A percentile compares a stretch with the other conserved stretches of the same genome.
phyloP scores from a whole-genome alignment of 305 asterid genomes.

The Fraxinus latifolia region DNA sequence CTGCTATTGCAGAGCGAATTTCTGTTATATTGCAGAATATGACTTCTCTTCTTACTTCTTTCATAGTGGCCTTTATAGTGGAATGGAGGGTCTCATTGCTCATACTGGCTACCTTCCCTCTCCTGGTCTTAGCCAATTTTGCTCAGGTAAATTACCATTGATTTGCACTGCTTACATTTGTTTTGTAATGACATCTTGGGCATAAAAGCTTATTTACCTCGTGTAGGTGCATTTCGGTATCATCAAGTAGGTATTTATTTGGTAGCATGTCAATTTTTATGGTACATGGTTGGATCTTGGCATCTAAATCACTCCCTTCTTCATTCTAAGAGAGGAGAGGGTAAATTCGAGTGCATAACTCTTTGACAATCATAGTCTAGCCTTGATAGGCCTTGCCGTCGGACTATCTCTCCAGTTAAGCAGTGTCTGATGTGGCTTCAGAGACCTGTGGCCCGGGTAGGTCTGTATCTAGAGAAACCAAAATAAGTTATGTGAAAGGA shows the following conservation, averaged over 20 bases:
- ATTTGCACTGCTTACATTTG: not conserved
- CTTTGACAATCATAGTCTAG: not conserved
- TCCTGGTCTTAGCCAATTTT: conserved; percentile 88
- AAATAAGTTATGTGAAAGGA: not conserved
- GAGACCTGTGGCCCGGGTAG: not conserved
- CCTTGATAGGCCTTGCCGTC: not conserved
- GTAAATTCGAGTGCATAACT: conserved; percentile 16
- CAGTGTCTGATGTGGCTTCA: not conserved
- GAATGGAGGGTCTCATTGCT: conserved; percentile 97
- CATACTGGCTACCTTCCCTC: conserved; percentile 85
- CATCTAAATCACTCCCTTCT: conserved; percentile 32
- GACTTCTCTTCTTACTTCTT: conserved; percentile 96
- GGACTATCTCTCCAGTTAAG: not conserved
- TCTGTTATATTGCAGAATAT: conserved; percentile 90
- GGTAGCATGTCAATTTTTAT: not conserved
- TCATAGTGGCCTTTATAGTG: conserved; percentile 87
- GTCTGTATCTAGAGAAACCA: not conserved
- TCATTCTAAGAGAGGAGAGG: conserved; percentile 44
- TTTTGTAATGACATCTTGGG: not conserved
- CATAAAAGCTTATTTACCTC: not conserved
- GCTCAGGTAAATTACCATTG: conserved; percentile 67
- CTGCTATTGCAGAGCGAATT: conserved; percentile 96
- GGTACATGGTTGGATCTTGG: conserved; percentile 37
- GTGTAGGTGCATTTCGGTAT: not conserved
- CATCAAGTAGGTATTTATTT: not conserved